These are phyloP conservation scores for Wickerhamomyces rabaulensis DNA, from an alignment of 805 yeast species.

Conservation along the genomic window DNA sequence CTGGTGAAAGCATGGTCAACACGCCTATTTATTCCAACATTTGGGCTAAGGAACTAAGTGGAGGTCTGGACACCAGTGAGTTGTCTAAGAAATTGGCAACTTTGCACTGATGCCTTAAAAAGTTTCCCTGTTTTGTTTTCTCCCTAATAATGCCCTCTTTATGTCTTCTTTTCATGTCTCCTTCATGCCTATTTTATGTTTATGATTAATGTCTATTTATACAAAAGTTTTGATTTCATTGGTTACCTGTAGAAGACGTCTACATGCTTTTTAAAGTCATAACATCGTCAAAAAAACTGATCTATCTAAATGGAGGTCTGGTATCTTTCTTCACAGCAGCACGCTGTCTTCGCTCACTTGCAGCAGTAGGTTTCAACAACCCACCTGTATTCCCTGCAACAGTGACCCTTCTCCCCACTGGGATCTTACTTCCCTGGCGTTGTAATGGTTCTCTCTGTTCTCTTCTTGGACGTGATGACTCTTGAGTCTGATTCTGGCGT, in stretches of 20 bases:
- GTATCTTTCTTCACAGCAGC: constrained; percentile 9
- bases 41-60: constrained; percentile 14
- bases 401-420: constrained; percentile 7
- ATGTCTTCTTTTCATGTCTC: background rate
- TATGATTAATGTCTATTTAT: background rate
- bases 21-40: constrained; percentile 7
- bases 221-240: background rate
- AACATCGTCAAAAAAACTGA: background rate
- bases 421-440: constrained; percentile 8
- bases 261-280: too few relatives aligned
- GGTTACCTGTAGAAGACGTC: background rate
- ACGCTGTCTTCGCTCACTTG: constrained; percentile 18
- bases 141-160: background rate
- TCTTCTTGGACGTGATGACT: background rate
- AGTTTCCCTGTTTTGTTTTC: background rate
- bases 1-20: constrained; percentile 2
- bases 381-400: constrained; percentile 8
- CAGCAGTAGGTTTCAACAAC: constrained; percentile 16
- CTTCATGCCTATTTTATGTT: background rate
- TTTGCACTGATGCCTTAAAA: constrained; percentile 3
- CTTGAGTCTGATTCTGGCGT: background rate
- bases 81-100: constrained; percentile 14
- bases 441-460: background rate
- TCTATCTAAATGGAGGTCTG: constrained; percentile 23
- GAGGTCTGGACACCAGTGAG: constrained; percentile 17